Conservation (phyloP, 2,329 filamentous ascomycete species). For the Geosmithia morbida region DNA sequence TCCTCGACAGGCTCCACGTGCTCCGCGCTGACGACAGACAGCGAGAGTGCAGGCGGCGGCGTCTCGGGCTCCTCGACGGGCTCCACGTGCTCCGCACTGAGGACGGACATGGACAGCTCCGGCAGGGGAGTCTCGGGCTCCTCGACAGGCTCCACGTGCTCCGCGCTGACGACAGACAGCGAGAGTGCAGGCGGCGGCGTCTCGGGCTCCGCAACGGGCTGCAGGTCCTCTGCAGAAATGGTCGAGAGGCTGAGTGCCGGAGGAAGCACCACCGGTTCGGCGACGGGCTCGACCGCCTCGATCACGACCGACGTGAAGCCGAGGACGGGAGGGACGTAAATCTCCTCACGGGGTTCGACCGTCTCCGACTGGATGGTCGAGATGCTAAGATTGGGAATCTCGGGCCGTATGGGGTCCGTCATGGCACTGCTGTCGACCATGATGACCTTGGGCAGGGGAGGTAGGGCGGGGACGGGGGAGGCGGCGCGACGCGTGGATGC, state of each 20-base stretch:
- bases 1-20: constrained; percentile 12
- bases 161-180: constrained; percentile 7
- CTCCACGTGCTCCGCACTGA: constrained; percentile 11
- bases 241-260: constrained; percentile 16
- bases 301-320: constrained; percentile 17
- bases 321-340: constrained; percentile 15
- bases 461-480: constrained; percentile 33
- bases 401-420: constrained; percentile 38
- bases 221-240: constrained; percentile 21
- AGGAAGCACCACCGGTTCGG: constrained; percentile 17
- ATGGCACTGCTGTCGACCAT: constrained; percentile 49
- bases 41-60: constrained; percentile 14
- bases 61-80: constrained; percentile 14
- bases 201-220: constrained; percentile 23
- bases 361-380: constrained; percentile 28
- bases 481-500: constrained; percentile 26
- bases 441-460: constrained; percentile 31
- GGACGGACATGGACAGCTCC: constrained; percentile 6
- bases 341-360: constrained; percentile 26
- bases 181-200: constrained; percentile 4
- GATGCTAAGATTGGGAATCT: constrained; percentile 20
- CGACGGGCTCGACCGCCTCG: constrained; percentile 23
- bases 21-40: constrained; percentile 9
- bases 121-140: constrained; percentile 16
- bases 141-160: constrained; percentile 11